phyloP scores from a whole-genome alignment of 1,284 basidiomycete species.

The Cryptococcus depauperatus region DNA sequence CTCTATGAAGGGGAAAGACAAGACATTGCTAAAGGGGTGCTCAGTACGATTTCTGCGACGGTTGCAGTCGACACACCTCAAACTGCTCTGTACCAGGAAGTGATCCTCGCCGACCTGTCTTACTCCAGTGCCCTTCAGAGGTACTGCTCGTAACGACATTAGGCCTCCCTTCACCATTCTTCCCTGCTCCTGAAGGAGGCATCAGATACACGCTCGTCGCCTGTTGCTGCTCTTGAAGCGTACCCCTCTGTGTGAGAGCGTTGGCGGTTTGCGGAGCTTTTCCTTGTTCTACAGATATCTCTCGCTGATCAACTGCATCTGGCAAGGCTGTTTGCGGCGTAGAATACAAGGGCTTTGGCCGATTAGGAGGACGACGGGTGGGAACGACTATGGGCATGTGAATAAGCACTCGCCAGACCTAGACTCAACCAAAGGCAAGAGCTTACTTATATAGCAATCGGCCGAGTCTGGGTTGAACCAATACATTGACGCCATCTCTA shows the following conservation, averaged over 20 bases:
- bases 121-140: conserved; percentile 4
- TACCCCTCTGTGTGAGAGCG: too few species aligned
- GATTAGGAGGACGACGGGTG: background rate
- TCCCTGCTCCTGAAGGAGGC: too few species aligned
- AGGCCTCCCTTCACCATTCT: background rate
- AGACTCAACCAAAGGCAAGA: too few species aligned
- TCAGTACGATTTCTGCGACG: conserved; percentile 2
- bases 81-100: conserved; percentile 13
- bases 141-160: conserved; percentile 13
- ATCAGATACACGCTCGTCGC: too few species aligned
- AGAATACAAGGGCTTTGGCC: too few species aligned
- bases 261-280: too few species aligned
- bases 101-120: conserved; percentile 17
- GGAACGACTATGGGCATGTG: conserved; percentile 6
- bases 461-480: conserved; percentile 34
- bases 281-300: too few species aligned
- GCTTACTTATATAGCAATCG: conserved; percentile 41
- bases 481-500: conserved; percentile 30
- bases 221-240: too few species aligned
- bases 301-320: too few species aligned
- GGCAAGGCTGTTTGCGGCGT: too few species aligned
- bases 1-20: conserved; percentile 37
- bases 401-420: too few species aligned
- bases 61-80: conserved; percentile 8
- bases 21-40: conserved; percentile 20